Percentiles rank a stretch among this genome's conserved stretches.
Conservation (phyloP, 2,329 filamentous ascomycete species). For the Talaromyces sp. region DNA sequence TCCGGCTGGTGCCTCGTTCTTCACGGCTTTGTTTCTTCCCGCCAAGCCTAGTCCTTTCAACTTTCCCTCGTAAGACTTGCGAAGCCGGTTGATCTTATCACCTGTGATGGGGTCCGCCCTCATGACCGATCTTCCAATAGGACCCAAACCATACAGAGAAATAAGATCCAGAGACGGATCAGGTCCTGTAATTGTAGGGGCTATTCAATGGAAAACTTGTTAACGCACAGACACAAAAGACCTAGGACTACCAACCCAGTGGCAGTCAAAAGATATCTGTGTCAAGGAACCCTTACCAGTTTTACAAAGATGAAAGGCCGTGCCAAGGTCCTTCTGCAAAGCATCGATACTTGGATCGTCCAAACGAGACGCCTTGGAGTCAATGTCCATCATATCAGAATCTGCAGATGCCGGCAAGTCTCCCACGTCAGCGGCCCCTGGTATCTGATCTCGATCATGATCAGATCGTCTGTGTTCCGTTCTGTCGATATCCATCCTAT, state of each 20-base stretch:
- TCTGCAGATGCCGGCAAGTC: constrained; percentile 14
- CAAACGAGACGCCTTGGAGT: constrained; percentile 20
- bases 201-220: constrained; percentile 34
- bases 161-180: constrained; percentile 55
- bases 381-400: constrained; percentile 35
- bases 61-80: constrained; percentile 50
- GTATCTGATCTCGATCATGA: constrained; percentile 25
- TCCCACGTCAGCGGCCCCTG: constrained; percentile 15
- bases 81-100: constrained; percentile 59
- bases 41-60: constrained; percentile 42
- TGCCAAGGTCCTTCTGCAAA: constrained; percentile 40
- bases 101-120: constrained; percentile 56
- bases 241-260: constrained; percentile 16
- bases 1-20: constrained; percentile 35
- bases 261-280: constrained; percentile 30
- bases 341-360: constrained; percentile 33
- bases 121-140: constrained; percentile 53
- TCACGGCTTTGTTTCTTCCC: constrained; percentile 44
- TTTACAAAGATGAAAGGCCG: constrained; percentile 45
- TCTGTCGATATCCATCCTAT: constrained; percentile 16
- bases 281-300: constrained; percentile 39
- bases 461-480: constrained; percentile 28
- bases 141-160: constrained; percentile 51
- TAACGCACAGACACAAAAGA: constrained; percentile 34
- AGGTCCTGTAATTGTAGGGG: constrained; percentile 47